A percentile compares a stretch with the other conserved stretches of the same genome.
Evolutionary conservation across 1,139 yeast genomes (phyloP).

Genomic region (Candida pseudoviswanathii): DNA sequence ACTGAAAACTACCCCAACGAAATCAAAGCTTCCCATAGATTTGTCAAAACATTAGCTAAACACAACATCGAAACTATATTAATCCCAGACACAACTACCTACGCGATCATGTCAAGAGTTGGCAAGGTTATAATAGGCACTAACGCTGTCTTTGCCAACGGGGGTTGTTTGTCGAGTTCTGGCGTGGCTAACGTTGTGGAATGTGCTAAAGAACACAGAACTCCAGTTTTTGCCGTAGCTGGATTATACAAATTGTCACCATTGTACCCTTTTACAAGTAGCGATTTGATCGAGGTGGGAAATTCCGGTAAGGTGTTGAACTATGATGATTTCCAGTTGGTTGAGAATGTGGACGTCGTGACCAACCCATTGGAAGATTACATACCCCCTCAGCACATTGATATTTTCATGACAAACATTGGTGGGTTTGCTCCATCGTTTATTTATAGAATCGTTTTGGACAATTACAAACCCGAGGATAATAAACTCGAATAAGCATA

Average conservation of each 20-base stretch:
- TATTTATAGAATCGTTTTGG: slow-evolving; percentile 91
- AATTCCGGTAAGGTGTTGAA: slow-evolving; percentile 83
- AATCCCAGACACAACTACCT: slow-evolving; percentile 90
- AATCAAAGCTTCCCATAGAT: slow-evolving; percentile 69
- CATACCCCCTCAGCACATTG: slow-evolving; percentile 91
- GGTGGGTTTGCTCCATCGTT: slow-evolving; percentile 98
- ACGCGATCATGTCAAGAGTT: slow-evolving; percentile 96
- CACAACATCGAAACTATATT: slow-evolving; percentile 89
- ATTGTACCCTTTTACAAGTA: slow-evolving; percentile 87
- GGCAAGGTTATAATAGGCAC: slow-evolving; percentile 96
- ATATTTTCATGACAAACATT: slow-evolving; percentile 88
- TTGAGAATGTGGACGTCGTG: slow-evolving; percentile 74
- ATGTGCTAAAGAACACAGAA: slow-evolving; percentile 91
- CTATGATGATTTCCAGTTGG: slow-evolving; percentile 63
- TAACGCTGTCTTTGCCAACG: slow-evolving; percentile 90
- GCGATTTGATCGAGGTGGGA: slow-evolving; percentile 88
- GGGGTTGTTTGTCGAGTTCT: slow-evolving; percentile 87
- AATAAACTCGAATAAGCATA: slow-evolving; percentile 50
- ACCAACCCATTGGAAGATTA: slow-evolving; percentile 92
- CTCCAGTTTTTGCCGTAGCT: slow-evolving; percentile 95
- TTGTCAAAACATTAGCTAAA: slow-evolving; percentile 77
- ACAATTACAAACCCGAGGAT: slow-evolving; percentile 88
- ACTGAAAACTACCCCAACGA: slow-evolving; percentile 94
- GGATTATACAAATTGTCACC: slow-evolving; percentile 94
- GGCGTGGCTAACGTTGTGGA: slow-evolving; percentile 95